Evolutionary conservation across 2,329 filamentous ascomycete genomes (phyloP), one percentile per base, ranked within the genome.

Genomic region (Polychaeton citri): DNA sequence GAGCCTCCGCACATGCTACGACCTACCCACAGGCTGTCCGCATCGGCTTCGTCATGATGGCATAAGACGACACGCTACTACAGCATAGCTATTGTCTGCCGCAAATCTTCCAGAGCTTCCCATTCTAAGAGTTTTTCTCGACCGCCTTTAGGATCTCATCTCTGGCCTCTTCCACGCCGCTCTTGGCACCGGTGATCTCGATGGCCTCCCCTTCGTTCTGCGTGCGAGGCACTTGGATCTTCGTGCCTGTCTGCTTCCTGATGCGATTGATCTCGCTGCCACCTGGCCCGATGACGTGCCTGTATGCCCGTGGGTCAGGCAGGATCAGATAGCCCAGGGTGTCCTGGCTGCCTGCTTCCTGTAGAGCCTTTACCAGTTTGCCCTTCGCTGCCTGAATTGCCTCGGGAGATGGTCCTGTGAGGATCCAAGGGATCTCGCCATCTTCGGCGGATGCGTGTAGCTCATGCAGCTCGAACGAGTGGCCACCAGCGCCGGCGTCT

Each of bases 201-300:
- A 98, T 95, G 3, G 88, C 84, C 60, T 95, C 87, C 16, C 68
- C 71, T 47, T 65, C 63, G 33, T 66, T 66, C 59, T 92, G 81
- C 52, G 84, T 79, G 46, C 83, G 78, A 16, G 43, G 90, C 28
- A 98, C 88, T 45, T 87, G 86, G 56, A 98, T 92, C 63, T 81
- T 86, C 62, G 87, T 95, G 37, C 82, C 83, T 35, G 86, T 95
- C 66, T 90, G 77, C 65, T 84, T 85, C 48, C 90, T 78, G 56
- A 98, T 95, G 30, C 76, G 67, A 62, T 95, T 95, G 58, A 98
- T 92, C 61, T 88, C 88, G 59, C 76, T 81, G 40, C 90, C 90
- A 40, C 81, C 82, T 45, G 80, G 78, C 4, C 90, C 90, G 48
- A 98, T 86, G 33, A 98, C 83, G 45, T 81, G 81, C 43, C 88